Evolutionary conservation across 768 basidiomycete genomes (phyloP).

Genomic region (Naganishia kalamii): DNA sequence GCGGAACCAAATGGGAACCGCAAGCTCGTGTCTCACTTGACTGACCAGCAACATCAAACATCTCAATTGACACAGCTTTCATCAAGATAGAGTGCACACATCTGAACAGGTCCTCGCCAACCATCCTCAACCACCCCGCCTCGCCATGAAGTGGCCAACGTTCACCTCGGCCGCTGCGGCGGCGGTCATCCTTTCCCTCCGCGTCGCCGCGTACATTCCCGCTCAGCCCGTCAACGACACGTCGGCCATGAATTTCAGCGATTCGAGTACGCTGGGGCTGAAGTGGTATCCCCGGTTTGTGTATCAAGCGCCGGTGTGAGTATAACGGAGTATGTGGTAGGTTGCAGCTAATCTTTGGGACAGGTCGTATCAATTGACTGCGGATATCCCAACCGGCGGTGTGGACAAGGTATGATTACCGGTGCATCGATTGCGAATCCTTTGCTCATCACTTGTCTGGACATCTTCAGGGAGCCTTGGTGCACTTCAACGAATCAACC

Average conservation of each 20-base stretch:
- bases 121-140: too few species aligned
- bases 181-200: not conserved
- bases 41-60: too few species aligned
- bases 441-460: not conserved
- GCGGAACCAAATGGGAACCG: too few species aligned
- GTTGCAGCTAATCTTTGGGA: not conserved
- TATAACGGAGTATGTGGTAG: not conserved
- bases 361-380: conserved; percentile 43
- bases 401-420: conserved; percentile 25
- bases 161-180: not conserved
- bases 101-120: too few species aligned
- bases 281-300: conserved; percentile 53
- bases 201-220: conserved; percentile 58
- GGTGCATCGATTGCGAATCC: not conserved
- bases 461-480: conserved; percentile 67
- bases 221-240: conserved; percentile 67
- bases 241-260: conserved; percentile 53
- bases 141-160: not conserved
- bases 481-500: conserved; percentile 69
- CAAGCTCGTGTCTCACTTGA: too few species aligned
- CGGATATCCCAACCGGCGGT: conserved; percentile 40
- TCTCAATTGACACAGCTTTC: too few species aligned
- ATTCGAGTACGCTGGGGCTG: conserved; percentile 55
- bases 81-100: too few species aligned
- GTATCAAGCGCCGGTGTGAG: conserved; percentile 22